Base-by-base conservation (phyloP, 73 alveolate species). In the Uronychia setigera region DNA sequence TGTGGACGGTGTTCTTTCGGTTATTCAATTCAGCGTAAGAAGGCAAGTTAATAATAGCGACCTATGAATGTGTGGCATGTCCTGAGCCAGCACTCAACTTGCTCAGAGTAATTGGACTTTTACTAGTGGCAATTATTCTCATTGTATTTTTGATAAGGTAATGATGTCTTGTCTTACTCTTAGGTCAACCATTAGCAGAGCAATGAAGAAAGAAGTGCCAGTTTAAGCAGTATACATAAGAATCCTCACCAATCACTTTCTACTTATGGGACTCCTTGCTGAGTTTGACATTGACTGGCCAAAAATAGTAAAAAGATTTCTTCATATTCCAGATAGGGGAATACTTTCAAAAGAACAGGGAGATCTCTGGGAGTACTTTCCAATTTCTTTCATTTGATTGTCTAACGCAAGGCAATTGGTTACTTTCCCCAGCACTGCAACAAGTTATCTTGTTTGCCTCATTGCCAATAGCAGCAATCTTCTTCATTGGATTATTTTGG, bases 11-110 rank as follows among this genome's bases (percentile, higher is more conserved):
- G 92, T 76, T 29, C 0, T 5, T 9, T 5, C 5, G 58, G 58
- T 26, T 76, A 76, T 27, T 76, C 81, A 29, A 76, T 76, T 5
- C 5, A 76, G 32, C 59, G 81, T 76, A 79, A 85, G 79, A 26
- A 27, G 29, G 19, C 35, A 1, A 5, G 30, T 76, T 29, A 5
- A 13, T 1, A 9, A 28, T 27, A 76, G 81, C 59, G 1, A 31
- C n/a, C 27, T 86, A n/a, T 58, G 75, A 86, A 46, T 86, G 92
- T 31, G 33, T 75, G 1, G 35, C 13, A n/a, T 86, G 92, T 58
- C 88, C 92, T 1, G 89, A 67, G 1, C 83, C 88, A 0, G 34
- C 26, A 1, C 27, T 59, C 30, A 86, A 86, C 35, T 34, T 58
- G 5, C 76, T 88, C 26, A 82, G 94, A 59, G 29, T 82, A 27